Conservation (phyloP, 2,329 filamentous ascomycete species). For the Arthroderma sp. region DNA sequence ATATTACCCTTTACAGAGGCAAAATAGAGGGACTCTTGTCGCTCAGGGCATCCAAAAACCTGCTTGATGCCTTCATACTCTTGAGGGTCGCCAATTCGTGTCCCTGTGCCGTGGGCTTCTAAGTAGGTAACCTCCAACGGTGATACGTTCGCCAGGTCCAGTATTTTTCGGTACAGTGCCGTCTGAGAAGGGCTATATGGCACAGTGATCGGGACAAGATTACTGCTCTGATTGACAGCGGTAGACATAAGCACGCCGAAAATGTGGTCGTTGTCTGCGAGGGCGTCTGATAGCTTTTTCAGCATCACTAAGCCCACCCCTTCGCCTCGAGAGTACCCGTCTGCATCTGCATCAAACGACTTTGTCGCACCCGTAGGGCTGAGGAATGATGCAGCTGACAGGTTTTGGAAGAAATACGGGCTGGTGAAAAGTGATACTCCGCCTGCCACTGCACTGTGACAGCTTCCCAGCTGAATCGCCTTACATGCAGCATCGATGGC, state of each 20-base stretch:
- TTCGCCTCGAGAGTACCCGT: slow-evolving; percentile 74
- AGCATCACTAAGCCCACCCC: slow-evolving; percentile 62
- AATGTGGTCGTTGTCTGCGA: slow-evolving; percentile 55
- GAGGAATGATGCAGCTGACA: slow-evolving; percentile 53
- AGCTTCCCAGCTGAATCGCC: slow-evolving; percentile 14
- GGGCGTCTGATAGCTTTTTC: slow-evolving; percentile 67
- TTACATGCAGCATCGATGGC: slow-evolving; percentile 23
- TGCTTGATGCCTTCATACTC: neutral
- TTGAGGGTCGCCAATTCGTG: slow-evolving; percentile 25
- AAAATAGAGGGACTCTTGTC: neutral
- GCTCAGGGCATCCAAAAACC: neutral
- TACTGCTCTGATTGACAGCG: slow-evolving; percentile 35
- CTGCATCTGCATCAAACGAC: slow-evolving; percentile 67
- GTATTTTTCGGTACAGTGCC: slow-evolving; percentile 18
- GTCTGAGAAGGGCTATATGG: slow-evolving; percentile 23
- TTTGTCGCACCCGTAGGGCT: slow-evolving; percentile 59
- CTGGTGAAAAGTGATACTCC: slow-evolving; percentile 5
- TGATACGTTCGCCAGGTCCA: slow-evolving; percentile 18
- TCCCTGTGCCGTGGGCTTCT: slow-evolving; percentile 62
- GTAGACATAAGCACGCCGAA: slow-evolving; percentile 34
- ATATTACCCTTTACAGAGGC: slow-evolving; percentile 6
- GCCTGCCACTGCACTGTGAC: slow-evolving; percentile 11
- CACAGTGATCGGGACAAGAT: slow-evolving; percentile 31
- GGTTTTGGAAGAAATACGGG: neutral
- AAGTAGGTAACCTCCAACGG: slow-evolving; percentile 59